Conservation (phyloP, 2,329 filamentous ascomycete species). For the Ophiosphaerella herpotricha region DNA sequence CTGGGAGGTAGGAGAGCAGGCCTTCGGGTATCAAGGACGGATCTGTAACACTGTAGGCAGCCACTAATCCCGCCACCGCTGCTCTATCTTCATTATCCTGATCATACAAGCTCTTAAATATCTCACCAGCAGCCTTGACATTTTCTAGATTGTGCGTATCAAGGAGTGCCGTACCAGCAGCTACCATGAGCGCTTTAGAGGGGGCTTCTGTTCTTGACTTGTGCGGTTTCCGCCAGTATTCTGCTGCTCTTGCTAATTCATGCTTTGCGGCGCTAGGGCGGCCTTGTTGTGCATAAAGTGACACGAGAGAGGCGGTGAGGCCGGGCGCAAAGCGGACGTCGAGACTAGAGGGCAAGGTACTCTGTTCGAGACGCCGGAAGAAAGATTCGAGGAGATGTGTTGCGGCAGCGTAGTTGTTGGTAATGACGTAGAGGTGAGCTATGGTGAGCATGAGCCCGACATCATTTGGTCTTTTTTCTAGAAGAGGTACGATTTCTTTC, state of each 20-base stretch:
- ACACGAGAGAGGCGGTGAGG: slow-evolving; percentile 77
- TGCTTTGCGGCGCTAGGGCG: slow-evolving; percentile 72
- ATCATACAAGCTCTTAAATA: slow-evolving; percentile 74
- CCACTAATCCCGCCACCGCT: slow-evolving; percentile 82
- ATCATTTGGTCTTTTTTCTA: slow-evolving; percentile 77
- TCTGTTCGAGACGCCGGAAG: slow-evolving; percentile 71
- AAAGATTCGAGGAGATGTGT: slow-evolving; percentile 76
- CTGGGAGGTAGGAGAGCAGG: slow-evolving; percentile 62
- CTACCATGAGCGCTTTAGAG: slow-evolving; percentile 66
- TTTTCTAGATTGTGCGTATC: slow-evolving; percentile 73
- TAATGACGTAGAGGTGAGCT: slow-evolving; percentile 78
- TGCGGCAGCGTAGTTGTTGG: slow-evolving; percentile 73
- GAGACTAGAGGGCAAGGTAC: slow-evolving; percentile 59
- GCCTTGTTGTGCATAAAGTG: slow-evolving; percentile 76
- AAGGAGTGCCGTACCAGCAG: slow-evolving; percentile 82
- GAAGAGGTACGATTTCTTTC: slow-evolving; percentile 68
- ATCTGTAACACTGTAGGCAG: slow-evolving; percentile 71
- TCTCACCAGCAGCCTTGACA: slow-evolving; percentile 70
- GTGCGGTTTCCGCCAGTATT: slow-evolving; percentile 70
- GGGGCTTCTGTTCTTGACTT: slow-evolving; percentile 56
- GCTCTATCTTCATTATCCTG: slow-evolving; percentile 69
- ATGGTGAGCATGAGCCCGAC: slow-evolving; percentile 79
- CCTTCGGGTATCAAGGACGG: slow-evolving; percentile 59
- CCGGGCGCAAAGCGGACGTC: slow-evolving; percentile 83
- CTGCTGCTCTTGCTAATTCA: slow-evolving; percentile 78